Base-by-base conservation (phyloP, 2,329 filamentous ascomycete species). In the Curvularia lunata region DNA sequence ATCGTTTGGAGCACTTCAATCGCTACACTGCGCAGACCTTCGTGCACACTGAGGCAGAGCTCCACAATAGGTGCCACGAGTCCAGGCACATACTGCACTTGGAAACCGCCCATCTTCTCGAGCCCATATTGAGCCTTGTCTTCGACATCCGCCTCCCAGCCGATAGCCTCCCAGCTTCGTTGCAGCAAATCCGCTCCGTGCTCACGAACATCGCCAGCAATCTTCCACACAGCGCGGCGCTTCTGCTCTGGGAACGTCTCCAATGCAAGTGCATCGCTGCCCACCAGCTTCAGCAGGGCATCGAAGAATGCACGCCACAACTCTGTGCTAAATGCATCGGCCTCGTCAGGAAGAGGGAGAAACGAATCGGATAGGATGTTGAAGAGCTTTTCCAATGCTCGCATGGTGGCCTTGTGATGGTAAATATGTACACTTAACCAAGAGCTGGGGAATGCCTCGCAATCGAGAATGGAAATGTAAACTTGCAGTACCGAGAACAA, bases 241-340 rank as follows among this genome's bases (percentile, higher is more conserved):
- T 98, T 99, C 78, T 99, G 95, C 75, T 99, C 96, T 0, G 95
- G 92, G 72, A 97, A 98, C 0, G 93, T 97, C 74, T 99, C 95
- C 37, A 99, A 84, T 0, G 95, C 93, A 19, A 99, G 84, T 0
- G 90, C 91, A 34, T 93, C 88, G 70, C 92, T 97, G 5, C 91
- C 91, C 2, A 99, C 91, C 3, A 98, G 87, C 71, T 91, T 92
- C 27, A 99, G 83, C 28, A 99, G 81, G 0, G 92, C 94, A 18
- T 88, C 90, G 73, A 99, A 97, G 79, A 97, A 97, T 30, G 90
- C 83, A 64, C 94, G 93, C 95, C 95, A 99, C 12, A 98, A 81
- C 56, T 96, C 91, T 10, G 92, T 97, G 71, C 96, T 92, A 77
- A 98, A 99, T 12, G 84, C 85, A 70, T 97, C 94, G 0, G 92